Base-by-base conservation (phyloP, 805 yeast genomes). In the Candida arabinofermentans region DNA sequence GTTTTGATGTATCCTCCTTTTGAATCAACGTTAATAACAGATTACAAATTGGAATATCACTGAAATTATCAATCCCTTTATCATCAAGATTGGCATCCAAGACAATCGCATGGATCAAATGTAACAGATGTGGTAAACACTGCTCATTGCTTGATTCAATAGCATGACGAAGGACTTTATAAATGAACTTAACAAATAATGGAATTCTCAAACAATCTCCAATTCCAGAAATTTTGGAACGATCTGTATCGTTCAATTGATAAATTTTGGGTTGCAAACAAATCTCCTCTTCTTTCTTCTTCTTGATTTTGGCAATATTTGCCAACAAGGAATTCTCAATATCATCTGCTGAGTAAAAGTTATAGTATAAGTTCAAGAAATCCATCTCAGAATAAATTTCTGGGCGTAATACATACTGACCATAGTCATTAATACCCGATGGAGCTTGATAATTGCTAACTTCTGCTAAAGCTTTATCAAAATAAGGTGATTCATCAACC, bases 31-130 rank as follows among this genome's bases (percentile, higher is more conserved):
- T 64, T 38, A 81, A 62, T n/a, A 83, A 61, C 19, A 76, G 61
- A 44, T 75, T 77, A 53, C 81, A 66, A 26, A 80, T 67, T 4
- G 87, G 85, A 34, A 77, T 74, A 19, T 66, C 63, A n/a, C 75
- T 59, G 46, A 74, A 79, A 17, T 47, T 38, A 17, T 49, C 31
- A 23, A 64, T 43, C 1, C 53, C 52, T 27, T 72, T 67, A 21
- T 71, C 71, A 24, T 71, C 67, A 19, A 72, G 48, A 33, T 71
- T 64, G 32, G 49, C 54, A 47, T 56, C 67, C 16, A 62, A 37
- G 16, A 84, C 54, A 7, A 81, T 66, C 5, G 86, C 90, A 63
- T 85, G 88, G 2, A 83, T 48, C 37, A 86, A 66, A 57, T 85
- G 93, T 29, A 86, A 66, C n/a, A 81, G 53, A 33, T 77, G 79